phyloP scores from a whole-genome alignment of 306 rosid genomes.

The Quercus wislizeni region DNA sequence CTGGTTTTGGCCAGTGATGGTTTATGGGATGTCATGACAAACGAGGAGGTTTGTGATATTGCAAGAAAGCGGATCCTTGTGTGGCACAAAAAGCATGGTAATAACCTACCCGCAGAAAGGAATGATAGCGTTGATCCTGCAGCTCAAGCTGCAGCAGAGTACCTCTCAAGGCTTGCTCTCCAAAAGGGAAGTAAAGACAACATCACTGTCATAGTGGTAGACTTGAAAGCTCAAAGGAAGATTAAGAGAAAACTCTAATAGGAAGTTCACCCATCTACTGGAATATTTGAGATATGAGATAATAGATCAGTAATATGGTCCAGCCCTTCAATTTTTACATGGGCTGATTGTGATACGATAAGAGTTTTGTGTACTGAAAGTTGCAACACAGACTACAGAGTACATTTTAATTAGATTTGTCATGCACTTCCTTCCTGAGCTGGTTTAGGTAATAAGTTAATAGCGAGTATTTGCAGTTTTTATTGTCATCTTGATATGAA shows the following conservation, averaged over 20 bases:
- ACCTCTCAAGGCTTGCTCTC: constrained; percentile 64
- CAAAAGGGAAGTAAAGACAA: constrained; percentile 83
- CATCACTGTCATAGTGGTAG: constrained; percentile 71
- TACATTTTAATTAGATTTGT: no score
- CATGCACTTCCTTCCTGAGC: no score
- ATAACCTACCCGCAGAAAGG: constrained; percentile 15
- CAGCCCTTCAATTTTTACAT: constrained; percentile 35
- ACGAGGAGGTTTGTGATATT: constrained; percentile 76
- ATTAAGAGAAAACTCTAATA: constrained; percentile 45
- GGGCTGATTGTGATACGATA: constrained; percentile 31
- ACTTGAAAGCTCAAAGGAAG: constrained; percentile 75
- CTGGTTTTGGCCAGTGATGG: constrained; percentile 81
- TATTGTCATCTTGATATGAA: no score
- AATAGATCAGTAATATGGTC: constrained; percentile 17
- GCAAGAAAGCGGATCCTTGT: constrained; percentile 72
- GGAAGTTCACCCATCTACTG: constrained; percentile 10
- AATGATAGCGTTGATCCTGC: constrained; percentile 61
- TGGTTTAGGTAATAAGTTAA: no score
- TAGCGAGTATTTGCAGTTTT: no score
- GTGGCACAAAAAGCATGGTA: constrained; percentile 71
- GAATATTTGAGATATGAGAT: constrained; percentile 18
- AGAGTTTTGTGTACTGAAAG: constrained; percentile 25
- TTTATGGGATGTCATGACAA: constrained; percentile 80
- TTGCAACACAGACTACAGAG: not conserved
- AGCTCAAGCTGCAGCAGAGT: constrained; percentile 75